Evolutionary conservation across 1,284 basidiomycete species (phyloP).

Genomic region (Xerocomus nothofagi): DNA sequence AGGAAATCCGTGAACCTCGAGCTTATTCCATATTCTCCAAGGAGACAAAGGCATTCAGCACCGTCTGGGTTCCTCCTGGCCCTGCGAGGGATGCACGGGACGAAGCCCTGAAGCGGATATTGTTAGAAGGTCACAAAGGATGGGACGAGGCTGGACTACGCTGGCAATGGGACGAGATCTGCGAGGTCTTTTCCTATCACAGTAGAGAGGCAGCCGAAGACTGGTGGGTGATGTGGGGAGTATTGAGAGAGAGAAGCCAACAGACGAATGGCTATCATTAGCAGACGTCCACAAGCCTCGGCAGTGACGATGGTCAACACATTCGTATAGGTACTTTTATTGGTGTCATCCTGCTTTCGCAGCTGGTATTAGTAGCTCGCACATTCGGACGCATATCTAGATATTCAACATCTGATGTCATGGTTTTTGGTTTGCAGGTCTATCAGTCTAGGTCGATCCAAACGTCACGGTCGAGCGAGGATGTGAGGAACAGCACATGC

Average conservation of each 20-base stretch:
- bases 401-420: slow-evolving; percentile 1
- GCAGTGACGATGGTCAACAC: slow-evolving; percentile 4
- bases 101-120: slow-evolving; percentile 34
- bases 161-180: slow-evolving; percentile 45
- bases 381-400: background rate
- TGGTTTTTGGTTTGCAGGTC: background rate
- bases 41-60: slow-evolving; percentile 27
- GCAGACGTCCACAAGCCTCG: slow-evolving; percentile 2
- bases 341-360: background rate
- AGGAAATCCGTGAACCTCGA: slow-evolving; percentile 43
- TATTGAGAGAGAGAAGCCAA: slow-evolving; percentile 36
- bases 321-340: slow-evolving; percentile 8
- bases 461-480: background rate
- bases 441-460: background rate
- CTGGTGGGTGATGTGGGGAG: slow-evolving; percentile 50
- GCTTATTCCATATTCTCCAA: slow-evolving; percentile 26
- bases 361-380: background rate
- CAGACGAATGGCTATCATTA: slow-evolving; percentile 12
- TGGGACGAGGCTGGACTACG: slow-evolving; percentile 34
- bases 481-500: slow-evolving; percentile 10
- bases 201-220: slow-evolving; percentile 46
- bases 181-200: slow-evolving; percentile 45
- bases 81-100: slow-evolving; percentile 42
- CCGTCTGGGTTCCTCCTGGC: slow-evolving; percentile 40
- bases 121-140: slow-evolving; percentile 27